phyloP scores from a whole-genome alignment of 768 basidiomycete genomes.

The Collybia sordida region DNA sequence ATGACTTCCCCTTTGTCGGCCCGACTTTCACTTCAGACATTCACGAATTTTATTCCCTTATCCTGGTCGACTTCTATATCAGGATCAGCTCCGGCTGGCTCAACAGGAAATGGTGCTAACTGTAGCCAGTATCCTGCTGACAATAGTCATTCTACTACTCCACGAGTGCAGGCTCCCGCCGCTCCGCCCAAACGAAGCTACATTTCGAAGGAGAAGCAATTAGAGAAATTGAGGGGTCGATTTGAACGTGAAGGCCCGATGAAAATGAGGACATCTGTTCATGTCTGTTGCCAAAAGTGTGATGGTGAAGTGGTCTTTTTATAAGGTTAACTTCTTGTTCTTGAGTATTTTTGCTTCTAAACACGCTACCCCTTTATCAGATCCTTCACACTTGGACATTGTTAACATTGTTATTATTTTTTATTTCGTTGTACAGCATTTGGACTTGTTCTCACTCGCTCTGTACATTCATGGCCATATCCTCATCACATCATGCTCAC shows the following conservation, averaged over 20 bases:
- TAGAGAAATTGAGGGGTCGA: slow-evolving; percentile 59
- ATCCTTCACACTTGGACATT: slow-evolving; percentile 13
- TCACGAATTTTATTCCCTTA: slow-evolving; percentile 60
- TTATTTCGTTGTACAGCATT: slow-evolving; percentile 17
- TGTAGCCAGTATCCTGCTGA: background rate
- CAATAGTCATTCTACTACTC: slow-evolving; percentile 1
- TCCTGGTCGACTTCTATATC: slow-evolving; percentile 47
- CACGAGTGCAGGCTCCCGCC: background rate
- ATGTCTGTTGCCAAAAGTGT: slow-evolving; percentile 39
- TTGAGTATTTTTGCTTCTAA: too few species aligned
- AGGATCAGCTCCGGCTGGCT: background rate
- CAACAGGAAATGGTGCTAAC: background rate
- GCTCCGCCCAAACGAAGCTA: slow-evolving; percentile 32
- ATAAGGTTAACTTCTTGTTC: slow-evolving; percentile 30
- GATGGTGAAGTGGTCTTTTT: slow-evolving; percentile 36
- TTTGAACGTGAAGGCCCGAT: slow-evolving; percentile 41
- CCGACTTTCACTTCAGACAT: slow-evolving; percentile 57
- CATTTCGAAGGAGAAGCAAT: slow-evolving; percentile 65
- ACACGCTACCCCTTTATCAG: background rate
- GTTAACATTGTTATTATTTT: slow-evolving; percentile 21
- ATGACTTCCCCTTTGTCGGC: slow-evolving; percentile 54
- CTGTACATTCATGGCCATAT: slow-evolving; percentile 10
- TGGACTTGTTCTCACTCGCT: slow-evolving; percentile 14
- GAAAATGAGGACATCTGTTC: slow-evolving; percentile 24
- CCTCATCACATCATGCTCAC: slow-evolving; percentile 20